Evolutionary conservation across 768 basidiomycete genomes (phyloP).

Genomic region (Boletus tylopilopsis): DNA sequence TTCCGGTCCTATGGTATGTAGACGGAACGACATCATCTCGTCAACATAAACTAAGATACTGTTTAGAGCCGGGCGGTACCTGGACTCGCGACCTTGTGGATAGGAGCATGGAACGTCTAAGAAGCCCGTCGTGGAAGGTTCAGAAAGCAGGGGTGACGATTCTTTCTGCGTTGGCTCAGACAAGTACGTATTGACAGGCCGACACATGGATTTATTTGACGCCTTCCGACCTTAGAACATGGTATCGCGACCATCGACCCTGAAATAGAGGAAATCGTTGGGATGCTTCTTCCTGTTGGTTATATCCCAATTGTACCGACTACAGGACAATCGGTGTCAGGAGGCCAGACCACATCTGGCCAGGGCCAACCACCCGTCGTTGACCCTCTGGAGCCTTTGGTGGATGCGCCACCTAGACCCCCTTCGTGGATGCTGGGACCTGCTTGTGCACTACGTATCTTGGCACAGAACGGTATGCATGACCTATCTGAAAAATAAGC

Average conservation of each 20-base stretch:
- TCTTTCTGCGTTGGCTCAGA: conserved; percentile 21
- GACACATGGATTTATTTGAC: neutral
- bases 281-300: neutral
- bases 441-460: conserved; percentile 14
- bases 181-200: conserved; percentile 4
- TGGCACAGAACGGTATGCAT: conserved; percentile 13
- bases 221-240: neutral
- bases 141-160: conserved; percentile 25
- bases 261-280: neutral
- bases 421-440: conserved; percentile 21
- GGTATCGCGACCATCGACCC: neutral
- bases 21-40: neutral
- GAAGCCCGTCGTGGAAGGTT: conserved; percentile 5
- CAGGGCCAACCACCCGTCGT: no score
- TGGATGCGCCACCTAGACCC: no score
- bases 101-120: conserved; percentile 6
- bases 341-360: no score
- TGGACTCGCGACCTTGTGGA: conserved; percentile 11
- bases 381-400: no score
- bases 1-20: conserved; percentile 14
- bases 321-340: no score
- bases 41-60: neutral
- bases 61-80: conserved; percentile 1
- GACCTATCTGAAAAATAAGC: neutral
- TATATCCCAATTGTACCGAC: neutral